Evolutionary conservation across 805 yeast species (phyloP), one percentile per base, ranked within the genome.

Genomic region (Candida peoriensis): DNA sequence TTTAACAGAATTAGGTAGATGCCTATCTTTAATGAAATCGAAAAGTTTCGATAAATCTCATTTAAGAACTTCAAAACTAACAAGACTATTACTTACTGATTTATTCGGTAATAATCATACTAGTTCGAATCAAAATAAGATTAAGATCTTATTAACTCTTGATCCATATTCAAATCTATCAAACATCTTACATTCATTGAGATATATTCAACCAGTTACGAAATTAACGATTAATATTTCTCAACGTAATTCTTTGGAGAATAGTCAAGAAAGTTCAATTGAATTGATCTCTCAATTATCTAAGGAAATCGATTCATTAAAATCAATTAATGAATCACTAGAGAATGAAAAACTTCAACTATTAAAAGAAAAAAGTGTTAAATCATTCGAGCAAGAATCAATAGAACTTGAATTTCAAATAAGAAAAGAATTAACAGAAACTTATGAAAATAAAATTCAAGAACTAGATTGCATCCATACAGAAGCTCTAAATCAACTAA

Each of bases 1-100:
- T 8, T 52, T 72, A 33, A 65, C 74, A 40, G 70, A 71, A 38
- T 52, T 75, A 8, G 77, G 78, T 6, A 64, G 73, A 35, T 64
- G 74, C 30, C 48, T 75, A 11, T 62, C 64, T 28, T 47, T 65
- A 35, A 64, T 70, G 49, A 56, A 58, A 30, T 54, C 60, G 12
- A 54, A 57, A 30, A 61, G 52, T 37, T 56, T 60, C 41, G 62
- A 66, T 42, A 60, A 60, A 43, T 59, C 74, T 6, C 50, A 61
- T n/a, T 46, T 73, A 41, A 60, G 77, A 47, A 65, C 70, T 8
- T 66, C 70, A 20, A 72, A 69, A 43, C 55, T 74, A 13, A 69
- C 76, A 4, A 66, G 75, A 43, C 43, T 74, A 24, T 54, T 75
- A 3, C 58, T 74, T 29, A 60, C 71, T 24, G 76, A 72, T 46